Base-by-base conservation (phyloP, 192 early-diverging fungal species). In the Linnemannia exigua region DNA sequence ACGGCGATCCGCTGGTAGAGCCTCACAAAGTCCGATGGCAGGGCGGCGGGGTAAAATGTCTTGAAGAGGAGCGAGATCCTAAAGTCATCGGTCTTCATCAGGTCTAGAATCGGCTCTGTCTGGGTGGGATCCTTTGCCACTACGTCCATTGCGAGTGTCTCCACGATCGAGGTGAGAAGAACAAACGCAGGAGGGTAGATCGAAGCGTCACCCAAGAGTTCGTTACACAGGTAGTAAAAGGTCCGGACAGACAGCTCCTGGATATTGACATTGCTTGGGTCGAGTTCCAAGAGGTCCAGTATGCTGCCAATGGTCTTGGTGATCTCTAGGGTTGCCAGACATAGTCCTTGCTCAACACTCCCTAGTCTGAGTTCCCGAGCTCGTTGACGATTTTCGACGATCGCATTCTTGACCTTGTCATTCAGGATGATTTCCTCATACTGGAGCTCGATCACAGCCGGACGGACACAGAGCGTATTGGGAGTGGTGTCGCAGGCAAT, bases 401-500 rank as follows among this genome's bases (percentile, higher is more conserved):
- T 78, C 47, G 77, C 76, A 9, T 12, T 3, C 74, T 75, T 75
- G 41, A 88, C 72, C 6, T 74, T 58, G 15, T 79, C 78, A n/a
- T 86, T 82, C 38, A 76, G n/a, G 20, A 79, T 76, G 52, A 87
- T 82, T 38, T 79, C 77, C 31, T 83, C 81, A n/a, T 87, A 86
- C 44, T 72, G 67, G 35, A 87, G 67, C 52, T 75, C 74, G 12
- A 90, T 77, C 20, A 66, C 67, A 16, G 89, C 89, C 2, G 87
- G 81, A 8, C 76, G 68, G 35, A 79, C 70, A 67, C 89, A 90
- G 15, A 81, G 73, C 1, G 81, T 47, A 19, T 85, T 79, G 4
- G 89, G 89, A 11, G 85, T 82, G 2, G 68, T 81, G 25, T 81
- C 76, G n/a, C 89, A 90, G 19, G 89, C 81, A 17, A 90, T 72